Evolutionary conservation across 352 stramenopile genomes (phyloP), one percentile per base, ranked within the genome.

Genomic region (Peronospora destructor): DNA sequence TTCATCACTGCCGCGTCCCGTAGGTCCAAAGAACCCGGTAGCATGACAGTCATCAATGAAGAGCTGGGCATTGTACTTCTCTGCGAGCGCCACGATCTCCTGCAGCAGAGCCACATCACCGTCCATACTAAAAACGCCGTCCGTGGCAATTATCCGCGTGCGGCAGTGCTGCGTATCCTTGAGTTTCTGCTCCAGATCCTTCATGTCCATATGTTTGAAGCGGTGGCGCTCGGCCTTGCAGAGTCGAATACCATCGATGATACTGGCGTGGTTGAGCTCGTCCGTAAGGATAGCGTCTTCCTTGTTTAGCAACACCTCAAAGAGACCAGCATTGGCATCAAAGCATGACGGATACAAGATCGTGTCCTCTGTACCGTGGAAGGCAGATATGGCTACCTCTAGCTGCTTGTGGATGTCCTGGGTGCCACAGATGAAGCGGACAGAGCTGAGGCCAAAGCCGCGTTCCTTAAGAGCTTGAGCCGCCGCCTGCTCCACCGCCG

Each of bases 51-150:
- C 91, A 56, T 97, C 91, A 41, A 97, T 71, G 46, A 97, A 95
- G 13, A 97, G 68, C 47, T 94, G 81, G 2, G 91, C 90, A 59
- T 97, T 73, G 76, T 97, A 97, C 56, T 93, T 84, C 17, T 96
- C 80, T 0, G 91, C 87, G 23, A 96, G 65, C 38, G 87, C 83
- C 56, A 78, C 90, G 48, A 97, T 97, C 28, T 93, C 80, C 49
- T 88, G 51, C 29, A 97, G 67, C 26, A 84, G 85, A 26, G 91
- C 91, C 26, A 97, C 88, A 50, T 97, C 90, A 6, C 91, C 91
- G 59, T 97, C 91, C 91, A 97, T 97, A 44, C 70, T 92, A 60
- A 97, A 97, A n/a, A 97, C 91, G 29, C 91, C 91, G 55, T 97
- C 91, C 0, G 91, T 97, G 8, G 87, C 88, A 49, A 97, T 94